Evolutionary conservation across 2,329 filamentous ascomycete genomes (phyloP).

Genomic region (Leptodontidium sp.): DNA sequence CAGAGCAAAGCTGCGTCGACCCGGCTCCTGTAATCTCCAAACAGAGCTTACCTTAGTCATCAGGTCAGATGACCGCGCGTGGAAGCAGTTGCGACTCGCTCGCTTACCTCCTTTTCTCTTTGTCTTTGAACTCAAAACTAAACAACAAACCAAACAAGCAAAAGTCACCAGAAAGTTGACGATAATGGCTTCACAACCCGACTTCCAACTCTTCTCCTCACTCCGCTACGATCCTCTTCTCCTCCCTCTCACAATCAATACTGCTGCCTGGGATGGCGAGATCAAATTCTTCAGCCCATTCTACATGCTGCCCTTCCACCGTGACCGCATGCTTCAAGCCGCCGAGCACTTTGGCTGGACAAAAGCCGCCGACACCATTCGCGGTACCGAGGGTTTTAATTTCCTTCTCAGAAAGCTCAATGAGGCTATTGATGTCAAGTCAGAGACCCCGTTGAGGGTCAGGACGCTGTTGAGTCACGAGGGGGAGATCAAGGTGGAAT

Average conservation of each 20-base stretch:
- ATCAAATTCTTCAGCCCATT: conserved; percentile 62
- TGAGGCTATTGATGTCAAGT: conserved; percentile 40
- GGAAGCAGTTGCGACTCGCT: neutral
- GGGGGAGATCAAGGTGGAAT: conserved; percentile 56
- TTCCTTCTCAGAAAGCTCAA: conserved; percentile 53
- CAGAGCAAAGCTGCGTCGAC: conserved; percentile 30
- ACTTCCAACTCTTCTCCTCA: conserved; percentile 73
- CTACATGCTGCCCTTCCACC: conserved; percentile 83
- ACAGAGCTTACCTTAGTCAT: neutral
- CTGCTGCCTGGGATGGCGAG: conserved; percentile 53
- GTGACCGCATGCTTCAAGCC: conserved; percentile 76
- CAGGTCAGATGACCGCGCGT: neutral
- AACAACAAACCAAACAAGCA: neutral
- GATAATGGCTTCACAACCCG: conserved; percentile 29
- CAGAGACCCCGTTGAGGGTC: conserved; percentile 55
- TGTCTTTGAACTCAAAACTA: neutral
- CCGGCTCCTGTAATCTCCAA: conserved; percentile 26
- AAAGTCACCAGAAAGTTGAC: neutral
- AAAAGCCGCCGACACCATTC: conserved; percentile 53
- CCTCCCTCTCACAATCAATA: conserved; percentile 42
- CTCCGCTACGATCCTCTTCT: conserved; percentile 75
- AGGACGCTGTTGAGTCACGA: conserved; percentile 61
- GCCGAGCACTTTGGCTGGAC: conserved; percentile 65
- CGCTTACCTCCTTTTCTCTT: neutral
- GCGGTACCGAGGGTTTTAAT: conserved; percentile 56